These are phyloP conservation scores for Colletotrichum simmondsii DNA, from an alignment of 2,329 filamentous ascomycete species.

Conservation along the genomic window DNA sequence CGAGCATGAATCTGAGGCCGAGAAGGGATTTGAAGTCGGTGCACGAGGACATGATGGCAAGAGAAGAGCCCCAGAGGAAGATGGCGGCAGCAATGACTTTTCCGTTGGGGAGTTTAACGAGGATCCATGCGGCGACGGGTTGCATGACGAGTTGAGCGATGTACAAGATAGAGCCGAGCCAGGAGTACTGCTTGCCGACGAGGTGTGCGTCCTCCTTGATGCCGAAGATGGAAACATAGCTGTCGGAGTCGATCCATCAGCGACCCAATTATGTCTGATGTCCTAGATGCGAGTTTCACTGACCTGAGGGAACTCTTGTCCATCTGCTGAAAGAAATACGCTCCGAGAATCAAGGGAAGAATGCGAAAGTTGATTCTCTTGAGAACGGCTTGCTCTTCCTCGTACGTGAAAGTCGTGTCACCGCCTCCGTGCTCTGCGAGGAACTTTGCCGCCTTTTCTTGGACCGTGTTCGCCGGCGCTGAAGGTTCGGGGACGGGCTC, in stretches of 20 bases:
- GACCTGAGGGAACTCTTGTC: conserved; percentile 59
- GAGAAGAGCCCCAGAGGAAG: conserved; percentile 39
- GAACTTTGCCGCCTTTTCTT: conserved; percentile 58
- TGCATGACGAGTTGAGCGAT: conserved; percentile 44
- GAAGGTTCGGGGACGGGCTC: background rate
- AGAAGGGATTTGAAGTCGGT: conserved; percentile 58
- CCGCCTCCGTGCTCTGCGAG: conserved; percentile 51
- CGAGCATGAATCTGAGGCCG: conserved; percentile 56
- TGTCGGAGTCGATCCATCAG: background rate
- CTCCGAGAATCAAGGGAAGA: conserved; percentile 61
- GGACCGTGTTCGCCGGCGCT: background rate
- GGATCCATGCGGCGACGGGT: conserved; percentile 37
- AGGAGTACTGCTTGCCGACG: conserved; percentile 66
- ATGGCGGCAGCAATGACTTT: conserved; percentile 39
- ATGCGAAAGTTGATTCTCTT: conserved; percentile 60
- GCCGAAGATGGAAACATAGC: conserved; percentile 73
- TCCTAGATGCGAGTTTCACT: conserved; percentile 37
- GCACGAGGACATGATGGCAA: conserved; percentile 59
- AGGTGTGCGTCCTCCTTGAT: conserved; percentile 64
- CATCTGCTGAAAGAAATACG: conserved; percentile 69
- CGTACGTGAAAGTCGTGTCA: conserved; percentile 53
- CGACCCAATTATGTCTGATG: rapidly evolving
- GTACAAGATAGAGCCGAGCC: conserved; percentile 63
- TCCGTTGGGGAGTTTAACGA: conserved; percentile 40
- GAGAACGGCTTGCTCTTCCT: conserved; percentile 60